Evolutionary conservation across 179 eudicot genomes (phyloP), one percentile per base, ranked within the genome.

Genomic region (Carnegiea gigantea): DNA sequence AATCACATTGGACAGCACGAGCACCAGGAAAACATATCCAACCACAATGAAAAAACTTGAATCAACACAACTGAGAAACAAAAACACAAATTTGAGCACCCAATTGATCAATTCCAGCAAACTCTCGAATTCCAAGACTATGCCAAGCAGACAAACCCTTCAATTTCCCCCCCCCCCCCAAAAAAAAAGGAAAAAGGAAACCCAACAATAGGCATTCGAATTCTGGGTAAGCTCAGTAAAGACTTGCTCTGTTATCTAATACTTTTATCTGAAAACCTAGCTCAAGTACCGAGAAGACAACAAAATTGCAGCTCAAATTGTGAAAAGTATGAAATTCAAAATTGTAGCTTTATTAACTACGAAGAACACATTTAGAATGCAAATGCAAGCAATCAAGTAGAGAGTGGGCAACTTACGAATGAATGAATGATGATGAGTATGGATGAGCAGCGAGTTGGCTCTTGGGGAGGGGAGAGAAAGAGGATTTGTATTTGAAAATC

Each of bases 391-490:
- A 62, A 62, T 57, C 26, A 23, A 62, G 30, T 21, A 9, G 68
- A n/a, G 1, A 24, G 38, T 67, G 71, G 38, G 71, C 28, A 67
- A 67, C 71, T 67, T 67, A 67, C 71, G 5, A 20, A 20, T 57
- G 38, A 67, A 67, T 67, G 38, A 67, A 67, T 67, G 71, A 67
- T 28, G 38, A 67, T 28, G 71, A 67, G 71, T 26, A 30, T 67
- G 71, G 3, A 51, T 40, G 44, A 51, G 57, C 57, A 51, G 57
- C 7, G 57, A 28, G 71, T 67, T 67, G 71, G 18, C 8, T 65
- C 26, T 60, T 21, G 68, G 30, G 68, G 30, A 9, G 11, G 40
- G 28, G 20, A 67, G 71, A 28, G 11, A 67, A 11, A 3, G 17
- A 18, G 15, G 1, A 51, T 17, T 11, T 51, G 33, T 67, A 24